Percentiles rank a stretch among this genome's conserved stretches.
phyloP scores from a whole-genome alignment of 208 protist genomes.

The Leishmania tarentolae region DNA sequence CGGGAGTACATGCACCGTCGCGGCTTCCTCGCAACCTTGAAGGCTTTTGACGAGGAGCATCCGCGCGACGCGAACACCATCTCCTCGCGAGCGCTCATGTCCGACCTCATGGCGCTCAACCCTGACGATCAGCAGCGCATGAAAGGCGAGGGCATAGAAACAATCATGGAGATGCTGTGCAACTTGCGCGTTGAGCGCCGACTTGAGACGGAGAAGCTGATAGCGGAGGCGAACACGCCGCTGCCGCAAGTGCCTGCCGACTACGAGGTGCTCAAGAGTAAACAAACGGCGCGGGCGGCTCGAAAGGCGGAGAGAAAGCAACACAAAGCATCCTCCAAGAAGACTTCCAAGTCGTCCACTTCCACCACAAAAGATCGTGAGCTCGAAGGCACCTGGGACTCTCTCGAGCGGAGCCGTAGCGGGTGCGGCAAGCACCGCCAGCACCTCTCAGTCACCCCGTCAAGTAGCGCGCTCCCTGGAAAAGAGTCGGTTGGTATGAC shows the following conservation, averaged over 20 bases:
- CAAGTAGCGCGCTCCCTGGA: background rate
- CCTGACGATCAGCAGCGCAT: conserved; percentile 47
- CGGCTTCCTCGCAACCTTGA: conserved; percentile 81
- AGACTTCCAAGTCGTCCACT: conserved; percentile 13
- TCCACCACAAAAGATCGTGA: background rate
- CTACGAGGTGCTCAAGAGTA: conserved; percentile 29
- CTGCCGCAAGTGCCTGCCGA: conserved; percentile 57
- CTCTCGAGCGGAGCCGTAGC: conserved; percentile 1
- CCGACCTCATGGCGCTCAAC: conserved; percentile 80
- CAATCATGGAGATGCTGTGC: conserved; percentile 93
- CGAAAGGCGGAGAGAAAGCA: conserved; percentile 37
- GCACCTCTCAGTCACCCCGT: background rate
- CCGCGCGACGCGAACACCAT: conserved; percentile 81
- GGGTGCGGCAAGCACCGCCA: conserved; percentile 1
- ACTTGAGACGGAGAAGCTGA: conserved; percentile 49
- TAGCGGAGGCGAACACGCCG: conserved; percentile 33
- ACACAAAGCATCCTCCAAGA: conserved; percentile 16
- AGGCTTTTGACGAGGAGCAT: conserved; percentile 85
- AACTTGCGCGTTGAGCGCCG: conserved; percentile 76
- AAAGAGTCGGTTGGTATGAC: conserved; percentile 19
- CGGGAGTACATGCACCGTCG: conserved; percentile 93
- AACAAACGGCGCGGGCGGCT: conserved; percentile 17
- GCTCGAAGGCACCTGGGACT: background rate
- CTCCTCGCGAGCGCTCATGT: conserved; percentile 86
- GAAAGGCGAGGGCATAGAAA: conserved; percentile 80